A percentile compares a stretch with the other conserved stretches of the same genome.
phyloP scores from a whole-genome alignment of 2,329 filamentous ascomycete species.

The Pseudogymnoascus sp. region DNA sequence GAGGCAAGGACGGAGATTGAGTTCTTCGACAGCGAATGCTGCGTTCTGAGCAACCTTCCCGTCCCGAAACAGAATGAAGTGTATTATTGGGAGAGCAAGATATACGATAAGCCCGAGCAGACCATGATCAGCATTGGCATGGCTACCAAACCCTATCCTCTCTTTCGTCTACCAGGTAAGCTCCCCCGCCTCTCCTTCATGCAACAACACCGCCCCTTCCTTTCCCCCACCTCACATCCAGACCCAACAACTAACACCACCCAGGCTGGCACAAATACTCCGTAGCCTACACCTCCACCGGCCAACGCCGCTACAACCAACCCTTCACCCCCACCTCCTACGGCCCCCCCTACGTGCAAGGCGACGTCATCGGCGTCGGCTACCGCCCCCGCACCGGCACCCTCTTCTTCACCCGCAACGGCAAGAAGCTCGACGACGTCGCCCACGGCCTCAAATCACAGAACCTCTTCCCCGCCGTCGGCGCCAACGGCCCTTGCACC shows the following conservation, averaged over 20 bases:
- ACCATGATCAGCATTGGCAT: conserved; percentile 86
- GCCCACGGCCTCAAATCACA: conserved; percentile 86
- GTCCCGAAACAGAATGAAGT: conserved; percentile 99
- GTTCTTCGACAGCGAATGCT: conserved; percentile 97
- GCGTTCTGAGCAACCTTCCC: conserved; percentile 80
- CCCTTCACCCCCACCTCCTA: conserved; percentile 76
- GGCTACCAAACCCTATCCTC: conserved; percentile 91
- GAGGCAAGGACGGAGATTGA: conserved; percentile 95
- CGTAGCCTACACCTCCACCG: conserved; percentile 81
- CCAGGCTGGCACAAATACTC: conserved; percentile 87
- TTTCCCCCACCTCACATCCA: not conserved
- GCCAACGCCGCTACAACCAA: conserved; percentile 83
- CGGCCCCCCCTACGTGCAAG: conserved; percentile 77
- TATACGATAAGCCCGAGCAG: conserved; percentile 91
- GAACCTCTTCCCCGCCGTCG: conserved; percentile 97
- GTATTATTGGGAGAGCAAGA: conserved; percentile 99
- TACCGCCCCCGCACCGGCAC: conserved; percentile 91
- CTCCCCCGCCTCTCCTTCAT: conserved; percentile 9
- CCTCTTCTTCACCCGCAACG: conserved; percentile 96
- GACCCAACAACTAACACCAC: conserved; percentile 12
- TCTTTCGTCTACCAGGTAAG: conserved; percentile 88
- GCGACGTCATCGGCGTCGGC: conserved; percentile 90
- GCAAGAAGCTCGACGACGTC: conserved; percentile 93
- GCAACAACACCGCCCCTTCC: not conserved
- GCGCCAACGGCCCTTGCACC: conserved; percentile 84